phyloP scores from a whole-genome alignment of 306 rosid species.

The Elaeagnus macrophylla region DNA sequence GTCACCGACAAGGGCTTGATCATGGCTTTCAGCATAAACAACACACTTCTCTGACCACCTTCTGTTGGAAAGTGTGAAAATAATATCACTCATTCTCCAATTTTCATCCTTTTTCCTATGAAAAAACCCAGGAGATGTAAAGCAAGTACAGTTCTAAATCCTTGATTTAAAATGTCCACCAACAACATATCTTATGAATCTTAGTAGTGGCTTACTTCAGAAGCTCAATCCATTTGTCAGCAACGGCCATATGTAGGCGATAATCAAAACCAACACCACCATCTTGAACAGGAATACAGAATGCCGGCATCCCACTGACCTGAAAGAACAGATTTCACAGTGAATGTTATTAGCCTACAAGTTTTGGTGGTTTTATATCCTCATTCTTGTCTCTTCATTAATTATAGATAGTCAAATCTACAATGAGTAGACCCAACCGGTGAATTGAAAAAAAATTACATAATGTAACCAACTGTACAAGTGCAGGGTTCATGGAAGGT shows the following conservation, averaged over 20 bases:
- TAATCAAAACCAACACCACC: slow-evolving; percentile 95
- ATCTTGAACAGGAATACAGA: slow-evolving; percentile 73
- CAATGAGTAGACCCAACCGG: background rate
- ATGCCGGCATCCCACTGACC: slow-evolving; percentile 99
- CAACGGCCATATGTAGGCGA: slow-evolving; percentile 94
- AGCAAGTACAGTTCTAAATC: background rate
- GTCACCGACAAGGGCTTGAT: slow-evolving; percentile 99
- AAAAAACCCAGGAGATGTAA: background rate
- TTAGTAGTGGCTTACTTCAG: slow-evolving; percentile 51
- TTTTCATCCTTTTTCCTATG: slow-evolving; percentile 68
- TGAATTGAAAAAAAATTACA: background rate
- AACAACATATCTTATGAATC: background rate
- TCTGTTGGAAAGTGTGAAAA: slow-evolving; percentile 78
- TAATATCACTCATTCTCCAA: slow-evolving; percentile 78
- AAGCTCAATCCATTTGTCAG: slow-evolving; percentile 97
- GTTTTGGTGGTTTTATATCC: slow-evolving; percentile 9
- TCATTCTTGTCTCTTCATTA: background rate
- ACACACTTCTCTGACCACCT: slow-evolving; percentile 94
- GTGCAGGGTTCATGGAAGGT: too few species aligned
- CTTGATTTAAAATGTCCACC: background rate
- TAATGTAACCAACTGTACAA: background rate
- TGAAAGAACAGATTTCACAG: slow-evolving; percentile 29
- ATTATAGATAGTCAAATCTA: background rate
- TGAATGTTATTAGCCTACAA: background rate
- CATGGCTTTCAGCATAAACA: slow-evolving; percentile 97